Evolutionary conservation across 768 basidiomycete species (phyloP), one percentile per base, ranked within the genome.

Genomic region (Collybiopsis luxurians): DNA sequence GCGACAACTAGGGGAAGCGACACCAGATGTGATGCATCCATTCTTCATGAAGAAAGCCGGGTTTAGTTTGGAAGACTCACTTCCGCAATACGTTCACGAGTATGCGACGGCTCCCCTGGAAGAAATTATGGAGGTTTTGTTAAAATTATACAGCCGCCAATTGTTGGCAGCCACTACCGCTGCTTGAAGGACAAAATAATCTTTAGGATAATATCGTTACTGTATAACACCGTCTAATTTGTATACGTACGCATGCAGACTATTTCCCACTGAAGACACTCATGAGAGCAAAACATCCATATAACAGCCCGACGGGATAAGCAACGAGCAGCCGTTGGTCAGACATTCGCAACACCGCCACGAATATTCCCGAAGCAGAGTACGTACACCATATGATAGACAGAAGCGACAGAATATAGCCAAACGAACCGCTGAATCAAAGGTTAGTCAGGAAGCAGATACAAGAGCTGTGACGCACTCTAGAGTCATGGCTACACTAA

Each of bases 321-420:
- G 95, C 97, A 39, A 99, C 95, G 23, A 99, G 83, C 26, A 98
- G 76, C 47, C 95, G 81, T 69, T 99, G 97, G 61, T 95, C 90
- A 9, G 92, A 93, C 92, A 99, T 95, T 61, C 92, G 84, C 50
- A 99, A 78, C 38, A 98, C 95, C 2, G 92, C 89, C 9, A 96
- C 93, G 64, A 99, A 98, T 55, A 99, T 98, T 13, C 88, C 89
- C 1, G 92, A 95, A 11, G 97, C 96, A 5, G 95, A 84, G 66
- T 96, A 94, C 34, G 97, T 97, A 75, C 95, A 98, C 97, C 97
- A 99, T 44, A 92, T 70, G 61, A 99, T 92, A 2, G 90, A 92
- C 36, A 96, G 61, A 13, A 83, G 70, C 2, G 92, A 89, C 2
- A 98, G 74, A 34, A 95, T 63, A 72, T 96, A 97, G 40, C 96